A percentile compares a stretch with the other conserved stretches of the same genome.
phyloP scores from a whole-genome alignment of 768 basidiomycete genomes.

The Podaxis sp. region DNA sequence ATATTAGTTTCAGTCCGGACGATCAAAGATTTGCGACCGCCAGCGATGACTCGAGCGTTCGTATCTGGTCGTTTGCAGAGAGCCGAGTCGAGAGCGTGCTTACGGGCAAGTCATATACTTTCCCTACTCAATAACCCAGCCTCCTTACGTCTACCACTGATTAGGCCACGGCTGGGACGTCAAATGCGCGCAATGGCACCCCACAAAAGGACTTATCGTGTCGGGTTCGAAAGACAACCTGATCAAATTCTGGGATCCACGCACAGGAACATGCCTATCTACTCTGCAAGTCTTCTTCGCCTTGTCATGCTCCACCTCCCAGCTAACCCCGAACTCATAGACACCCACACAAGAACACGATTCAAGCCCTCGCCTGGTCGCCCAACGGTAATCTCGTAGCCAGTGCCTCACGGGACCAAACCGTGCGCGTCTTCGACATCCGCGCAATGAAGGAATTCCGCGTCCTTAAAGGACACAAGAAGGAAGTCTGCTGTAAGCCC shows the following conservation, averaged over 20 bases:
- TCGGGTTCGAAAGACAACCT: constrained; percentile 97
- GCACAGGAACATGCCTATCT: constrained; percentile 85
- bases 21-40: constrained; percentile 91
- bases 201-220: constrained; percentile 90
- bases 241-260: constrained; percentile 99
- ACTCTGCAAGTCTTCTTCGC: constrained; percentile 61
- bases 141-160: background rate
- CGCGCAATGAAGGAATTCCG: constrained; percentile 96
- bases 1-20: constrained; percentile 87
- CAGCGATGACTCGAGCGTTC: constrained; percentile 91
- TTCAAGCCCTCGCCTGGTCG: constrained; percentile 91
- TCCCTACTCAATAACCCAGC: background rate
- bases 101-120: constrained; percentile 49
- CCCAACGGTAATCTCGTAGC: constrained; percentile 93
- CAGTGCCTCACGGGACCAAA: constrained; percentile 92
- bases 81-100: constrained; percentile 84
- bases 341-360: constrained; percentile 95
- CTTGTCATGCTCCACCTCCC: background rate
- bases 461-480: constrained; percentile 92
- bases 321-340: constrained; percentile 33
- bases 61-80: constrained; percentile 94
- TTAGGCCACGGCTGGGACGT: constrained; percentile 99
- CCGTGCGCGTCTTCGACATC: constrained; percentile 95
- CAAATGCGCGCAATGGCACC: constrained; percentile 98
- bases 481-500: constrained; percentile 91